A percentile compares a stretch with the other conserved stretches of the same genome.
Evolutionary conservation across 2,329 filamentous ascomycete genomes (phyloP).

Genomic region (Nothopassalora personata): DNA sequence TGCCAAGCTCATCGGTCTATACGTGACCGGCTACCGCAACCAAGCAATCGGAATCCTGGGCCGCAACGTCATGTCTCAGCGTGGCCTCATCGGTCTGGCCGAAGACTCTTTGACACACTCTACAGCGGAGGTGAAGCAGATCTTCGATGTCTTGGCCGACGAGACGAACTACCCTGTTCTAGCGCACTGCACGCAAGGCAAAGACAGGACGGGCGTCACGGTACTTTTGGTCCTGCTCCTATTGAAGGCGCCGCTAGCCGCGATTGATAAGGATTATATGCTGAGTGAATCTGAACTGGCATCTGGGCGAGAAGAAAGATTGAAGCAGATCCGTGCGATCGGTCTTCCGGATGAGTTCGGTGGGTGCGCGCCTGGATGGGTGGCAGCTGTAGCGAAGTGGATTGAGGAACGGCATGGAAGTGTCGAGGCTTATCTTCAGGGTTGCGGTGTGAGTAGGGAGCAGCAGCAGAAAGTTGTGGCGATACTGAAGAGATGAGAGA

Average conservation of each 20-base stretch:
- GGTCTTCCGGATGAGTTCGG: conserved; percentile 71
- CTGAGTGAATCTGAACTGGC: conserved; percentile 58
- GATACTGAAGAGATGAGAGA: conserved; percentile 21
- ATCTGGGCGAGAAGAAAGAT: conserved; percentile 56
- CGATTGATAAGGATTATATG: conserved; percentile 67
- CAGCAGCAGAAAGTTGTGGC: conserved; percentile 33
- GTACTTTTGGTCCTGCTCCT: conserved; percentile 64
- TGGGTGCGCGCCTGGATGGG: conserved; percentile 59
- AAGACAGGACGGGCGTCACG: conserved; percentile 74
- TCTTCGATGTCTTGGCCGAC: conserved; percentile 48
- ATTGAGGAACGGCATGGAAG: conserved; percentile 61
- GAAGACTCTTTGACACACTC: conserved; percentile 65
- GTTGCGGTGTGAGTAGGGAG: conserved; percentile 49
- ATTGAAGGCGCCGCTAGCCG: conserved; percentile 51
- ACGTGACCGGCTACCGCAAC: conserved; percentile 61
- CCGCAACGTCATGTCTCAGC: conserved; percentile 63
- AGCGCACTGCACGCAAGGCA: conserved; percentile 83
- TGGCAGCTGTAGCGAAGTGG: conserved; percentile 53
- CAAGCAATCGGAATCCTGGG: conserved; percentile 66
- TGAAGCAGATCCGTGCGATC: conserved; percentile 64
- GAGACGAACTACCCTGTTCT: conserved; percentile 57
- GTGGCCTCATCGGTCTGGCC: conserved; percentile 66
- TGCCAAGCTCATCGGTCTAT: conserved; percentile 58
- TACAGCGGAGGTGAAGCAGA: conserved; percentile 53
- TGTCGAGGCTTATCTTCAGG: conserved; percentile 58